Evolutionary conservation across 495 filamentous ascomycete species (phyloP), one percentile per base, ranked within the genome.

Genomic region (Xylaria castorea): DNA sequence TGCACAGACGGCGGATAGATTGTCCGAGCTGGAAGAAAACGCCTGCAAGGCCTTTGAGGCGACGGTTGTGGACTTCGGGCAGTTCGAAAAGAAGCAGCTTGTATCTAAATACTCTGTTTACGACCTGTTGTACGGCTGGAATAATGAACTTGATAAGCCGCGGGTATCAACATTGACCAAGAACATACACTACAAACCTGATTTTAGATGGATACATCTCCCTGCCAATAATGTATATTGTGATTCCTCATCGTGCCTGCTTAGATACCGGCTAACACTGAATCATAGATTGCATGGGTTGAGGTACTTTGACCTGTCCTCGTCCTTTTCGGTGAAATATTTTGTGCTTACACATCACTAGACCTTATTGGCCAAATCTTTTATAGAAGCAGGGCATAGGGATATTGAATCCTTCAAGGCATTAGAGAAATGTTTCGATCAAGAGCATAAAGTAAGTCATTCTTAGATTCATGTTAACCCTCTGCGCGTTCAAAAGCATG

Each of bases 201-300:
- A 88, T 44, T 92, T 91, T 72, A 82, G 91, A 32, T 92, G 91
- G 91, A 91, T 92, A 69, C 90, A 92, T 82, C 80, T 92, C 0
- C 91, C 91, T 7, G 89, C 90, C 0, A 80, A 80, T 75, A 80
- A 81, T 78, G 78, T 80, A 77, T 40, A 71, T 70, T 60, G 8
- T 72, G 51, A 73, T 51, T 64, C n/a, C 72, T 25, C 58, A 58
- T 58, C 53, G 5, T 58, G 34, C 58, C n/a, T 34, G 61, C 30
- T 51, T 68, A 58, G 12, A 48, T 42, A 63, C 70, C 55, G 44
- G 66, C 76, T 76, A 77, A 78, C 73, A 34, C 44, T 22, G 25
- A 25, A 25, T 64, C 62, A 57, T 74, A 81, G 78, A 80, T 80
- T 67, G 74, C 74, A 60, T 81, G 80, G 78, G 75, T 80, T 63